phyloP scores from a whole-genome alignment of 2,329 filamentous ascomycete genomes.

The Dactylellina haptotyla region DNA sequence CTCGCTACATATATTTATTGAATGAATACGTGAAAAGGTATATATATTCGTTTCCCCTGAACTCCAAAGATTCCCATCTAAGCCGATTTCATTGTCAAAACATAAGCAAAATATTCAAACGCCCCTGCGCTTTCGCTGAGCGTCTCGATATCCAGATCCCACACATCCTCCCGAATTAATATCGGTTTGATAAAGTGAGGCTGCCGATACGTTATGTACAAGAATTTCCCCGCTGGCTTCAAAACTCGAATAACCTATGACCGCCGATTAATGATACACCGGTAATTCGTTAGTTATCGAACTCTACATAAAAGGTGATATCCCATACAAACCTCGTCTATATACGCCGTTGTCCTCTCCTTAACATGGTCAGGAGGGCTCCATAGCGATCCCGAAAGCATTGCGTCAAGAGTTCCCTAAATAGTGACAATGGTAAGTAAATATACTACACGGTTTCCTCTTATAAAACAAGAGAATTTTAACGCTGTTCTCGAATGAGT shows the following conservation, averaged over 20 bases:
- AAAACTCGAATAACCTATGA: conserved; percentile 53
- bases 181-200: conserved; percentile 57
- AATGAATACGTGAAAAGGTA: too few relatives aligned
- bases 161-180: conserved; percentile 41
- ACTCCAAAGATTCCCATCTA: too few relatives aligned
- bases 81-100: conserved; percentile 56
- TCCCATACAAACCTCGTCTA: conserved; percentile 53
- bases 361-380: conserved; percentile 55
- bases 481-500: too few relatives aligned
- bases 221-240: conserved; percentile 54
- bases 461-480: too few relatives aligned
- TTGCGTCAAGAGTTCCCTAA: conserved; percentile 56
- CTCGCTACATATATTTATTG: too few relatives aligned
- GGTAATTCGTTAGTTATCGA: conserved; percentile 1
- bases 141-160: conserved; percentile 53
- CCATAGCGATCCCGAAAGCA: conserved; percentile 56
- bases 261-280: neutral
- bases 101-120: conserved; percentile 56
- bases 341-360: conserved; percentile 55
- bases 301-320: neutral
- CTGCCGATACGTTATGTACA: conserved; percentile 57
- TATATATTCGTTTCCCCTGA: too few relatives aligned
- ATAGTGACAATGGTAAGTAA: neutral
- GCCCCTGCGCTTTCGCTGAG: conserved; percentile 55
- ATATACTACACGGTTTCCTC: too few relatives aligned